A percentile compares a stretch with the other conserved stretches of the same genome.
Evolutionary conservation across 495 filamentous ascomycete species (phyloP).

Genomic region (Aspergillus nanangensis): DNA sequence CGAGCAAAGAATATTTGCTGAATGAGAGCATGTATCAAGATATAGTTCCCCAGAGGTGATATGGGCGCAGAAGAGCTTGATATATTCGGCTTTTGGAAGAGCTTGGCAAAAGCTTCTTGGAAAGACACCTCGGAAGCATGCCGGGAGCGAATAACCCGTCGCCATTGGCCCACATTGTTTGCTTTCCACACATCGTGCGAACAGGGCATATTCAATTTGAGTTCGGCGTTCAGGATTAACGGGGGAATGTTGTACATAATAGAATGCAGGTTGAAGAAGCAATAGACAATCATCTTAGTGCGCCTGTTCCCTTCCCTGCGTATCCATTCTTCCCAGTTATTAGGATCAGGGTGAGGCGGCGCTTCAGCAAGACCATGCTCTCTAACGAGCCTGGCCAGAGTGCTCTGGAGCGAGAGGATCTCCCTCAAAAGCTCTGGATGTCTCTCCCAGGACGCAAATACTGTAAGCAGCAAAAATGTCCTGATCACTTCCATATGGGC

Average conservation of each 20-base stretch:
- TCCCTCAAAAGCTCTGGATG: conserved; percentile 46
- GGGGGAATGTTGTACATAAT: conserved; percentile 54
- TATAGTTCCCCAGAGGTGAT: conserved; percentile 50
- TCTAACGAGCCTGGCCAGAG: conserved; percentile 44
- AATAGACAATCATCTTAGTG: conserved; percentile 50
- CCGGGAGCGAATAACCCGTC: conserved; percentile 31
- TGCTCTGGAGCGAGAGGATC: conserved; percentile 47
- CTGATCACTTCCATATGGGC: conserved; percentile 48
- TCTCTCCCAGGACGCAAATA: conserved; percentile 51
- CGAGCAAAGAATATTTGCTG: conserved; percentile 51
- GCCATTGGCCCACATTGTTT: conserved; percentile 42
- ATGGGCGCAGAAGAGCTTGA: conserved; percentile 47
- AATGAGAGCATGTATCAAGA: conserved; percentile 50
- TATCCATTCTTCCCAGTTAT: conserved; percentile 49
- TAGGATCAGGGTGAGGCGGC: conserved; percentile 24
- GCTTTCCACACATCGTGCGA: conserved; percentile 50
- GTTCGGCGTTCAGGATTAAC: conserved; percentile 44
- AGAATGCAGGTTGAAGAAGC: conserved; percentile 51
- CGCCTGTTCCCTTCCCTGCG: conserved; percentile 44
- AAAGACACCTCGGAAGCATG: conserved; percentile 38
- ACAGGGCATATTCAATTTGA: conserved; percentile 47
- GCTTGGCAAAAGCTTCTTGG: conserved; percentile 44
- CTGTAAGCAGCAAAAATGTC: conserved; percentile 44
- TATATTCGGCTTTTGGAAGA: conserved; percentile 36
- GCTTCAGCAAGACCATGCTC: conserved; percentile 42